Percentiles rank a stretch among this genome's conserved stretches.
These are phyloP conservation scores for Pleurotus citrinopileatus DNA, from an alignment of 768 basidiomycete genomes.

Conservation along the genomic window DNA sequence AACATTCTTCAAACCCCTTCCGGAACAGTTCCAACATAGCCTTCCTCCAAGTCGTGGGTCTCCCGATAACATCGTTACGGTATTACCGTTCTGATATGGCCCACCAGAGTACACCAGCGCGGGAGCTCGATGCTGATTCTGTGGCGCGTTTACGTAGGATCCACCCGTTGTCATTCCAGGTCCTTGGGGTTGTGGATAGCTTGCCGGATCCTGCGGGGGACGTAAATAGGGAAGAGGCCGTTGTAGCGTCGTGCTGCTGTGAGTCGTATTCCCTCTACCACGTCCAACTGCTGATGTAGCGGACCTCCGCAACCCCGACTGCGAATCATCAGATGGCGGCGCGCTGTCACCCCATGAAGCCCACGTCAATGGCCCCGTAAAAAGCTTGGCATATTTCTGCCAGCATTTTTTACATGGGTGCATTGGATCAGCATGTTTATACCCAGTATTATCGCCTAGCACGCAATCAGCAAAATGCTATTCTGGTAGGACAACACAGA, in stretches of 20 bases:
- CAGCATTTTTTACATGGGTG: conserved; percentile 75
- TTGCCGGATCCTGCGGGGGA: conserved; percentile 19
- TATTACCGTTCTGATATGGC: conserved; percentile 31
- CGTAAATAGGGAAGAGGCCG: conserved; percentile 31
- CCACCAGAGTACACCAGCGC: conserved; percentile 8
- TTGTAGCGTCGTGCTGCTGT: conserved; percentile 27
- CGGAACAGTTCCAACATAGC: conserved; percentile 64
- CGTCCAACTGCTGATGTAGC: not conserved
- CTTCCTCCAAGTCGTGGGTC: conserved; percentile 70
- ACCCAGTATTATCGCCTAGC: conserved; percentile 74
- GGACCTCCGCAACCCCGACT: not conserved
- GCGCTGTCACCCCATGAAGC: conserved; percentile 30
- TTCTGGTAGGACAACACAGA: not conserved
- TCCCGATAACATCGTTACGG: conserved; percentile 55
- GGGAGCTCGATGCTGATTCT: not conserved
- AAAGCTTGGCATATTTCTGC: conserved; percentile 63
- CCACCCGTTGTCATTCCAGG: conserved; percentile 11
- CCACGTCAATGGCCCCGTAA: conserved; percentile 57
- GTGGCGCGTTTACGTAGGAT: conserved; percentile 1
- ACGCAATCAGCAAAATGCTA: not conserved
- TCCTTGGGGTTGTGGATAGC: conserved; percentile 10
- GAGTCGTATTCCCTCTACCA: not conserved
- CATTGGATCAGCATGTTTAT: conserved; percentile 63
- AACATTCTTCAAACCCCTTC: conserved; percentile 48
- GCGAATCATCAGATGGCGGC: conserved; percentile 7